phyloP scores from a whole-genome alignment of 768 basidiomycete genomes.

The Lactarius akahatsu region DNA sequence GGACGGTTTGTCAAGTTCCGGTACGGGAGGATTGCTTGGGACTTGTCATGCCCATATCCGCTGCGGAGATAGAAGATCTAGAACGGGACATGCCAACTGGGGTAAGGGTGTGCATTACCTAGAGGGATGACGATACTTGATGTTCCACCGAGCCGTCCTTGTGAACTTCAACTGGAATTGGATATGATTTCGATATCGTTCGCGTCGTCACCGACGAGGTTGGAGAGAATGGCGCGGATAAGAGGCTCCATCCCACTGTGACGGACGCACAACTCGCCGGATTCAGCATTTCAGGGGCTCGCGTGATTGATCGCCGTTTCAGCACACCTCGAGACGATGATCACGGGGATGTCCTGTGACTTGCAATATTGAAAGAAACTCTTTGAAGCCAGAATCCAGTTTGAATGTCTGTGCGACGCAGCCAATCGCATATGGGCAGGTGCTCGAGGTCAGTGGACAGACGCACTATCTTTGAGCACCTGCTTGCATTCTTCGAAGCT shows the following conservation, averaged over 20 bases:
- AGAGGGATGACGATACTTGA: slow-evolving; percentile 85
- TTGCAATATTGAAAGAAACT: slow-evolving; percentile 90
- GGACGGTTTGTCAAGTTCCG: slow-evolving; percentile 67
- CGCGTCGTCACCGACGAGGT: slow-evolving; percentile 72
- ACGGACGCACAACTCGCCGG: not conserved
- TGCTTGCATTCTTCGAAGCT: slow-evolving; percentile 86
- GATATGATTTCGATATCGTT: slow-evolving; percentile 85
- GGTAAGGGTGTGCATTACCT: slow-evolving; percentile 47
- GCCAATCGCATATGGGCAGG: slow-evolving; percentile 11
- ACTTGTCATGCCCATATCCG: slow-evolving; percentile 94
- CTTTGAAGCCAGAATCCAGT: slow-evolving; percentile 85
- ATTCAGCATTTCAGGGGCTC: not conserved
- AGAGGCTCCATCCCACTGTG: slow-evolving; percentile 88
- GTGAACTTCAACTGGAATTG: slow-evolving; percentile 78
- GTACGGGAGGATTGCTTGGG: slow-evolving; percentile 91
- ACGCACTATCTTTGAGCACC: slow-evolving; percentile 66
- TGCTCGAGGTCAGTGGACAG: not conserved
- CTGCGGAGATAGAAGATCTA: slow-evolving; percentile 39
- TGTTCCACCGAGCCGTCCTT: slow-evolving; percentile 70
- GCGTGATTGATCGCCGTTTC: not conserved
- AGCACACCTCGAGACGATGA: slow-evolving; percentile 84
- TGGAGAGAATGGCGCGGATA: slow-evolving; percentile 87
- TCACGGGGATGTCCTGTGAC: slow-evolving; percentile 74
- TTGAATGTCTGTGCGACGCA: slow-evolving; percentile 65
- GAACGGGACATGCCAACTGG: not conserved